Base-by-base conservation (phyloP, 768 basidiomycete species). In the Clavaria fumosa region DNA sequence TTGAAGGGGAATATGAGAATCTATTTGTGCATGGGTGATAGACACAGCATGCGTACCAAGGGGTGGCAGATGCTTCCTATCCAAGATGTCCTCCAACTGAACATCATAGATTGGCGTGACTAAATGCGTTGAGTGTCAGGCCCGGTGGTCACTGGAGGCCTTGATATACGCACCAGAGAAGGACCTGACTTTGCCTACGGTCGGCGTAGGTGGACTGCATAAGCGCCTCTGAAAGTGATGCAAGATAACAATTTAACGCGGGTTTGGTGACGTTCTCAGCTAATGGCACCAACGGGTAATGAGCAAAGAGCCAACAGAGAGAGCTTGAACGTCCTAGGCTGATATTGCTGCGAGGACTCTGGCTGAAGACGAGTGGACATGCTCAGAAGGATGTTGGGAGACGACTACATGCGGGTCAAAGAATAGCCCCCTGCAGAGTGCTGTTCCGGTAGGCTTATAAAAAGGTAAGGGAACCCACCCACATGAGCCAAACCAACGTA, bases 61-160 rank as follows among this genome's bases (percentile, higher is more conserved):
- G 5, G 83, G 83, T 0, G 83, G 83, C 0, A 86, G 65, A 53
- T 86, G 82, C 40, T 73, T 76, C 43, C 79, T 66, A 34, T 80
- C 67, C 40, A 86, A 62, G 2, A 86, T 68, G 51, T 85, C 83
- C 31, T 83, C 78, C 17, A 86, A 64, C 19, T 66, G 66, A 42
- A 85, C 68, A 39, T 73, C 58, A 47, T 77, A 68, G 24, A 78
- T 54, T 5, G 82, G 80, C 0, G 76, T 78, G 28, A 81, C 69
- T 70, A 51, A 47, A 39, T 34, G 43, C 33, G 23, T n/a, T 31
- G 23, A 45, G 38, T 7, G 14, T 30, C 9, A 37, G 6, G 15
- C 7, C 17, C 12, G 17, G 24, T 23, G 41, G 19, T 33, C 28
- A 17, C 32, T 11, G 17, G 17, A 34, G 7, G 15, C 18, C 32